Conservation (phyloP, 31 red algal species). For the Odonthalia washingtoniensis region DNA sequence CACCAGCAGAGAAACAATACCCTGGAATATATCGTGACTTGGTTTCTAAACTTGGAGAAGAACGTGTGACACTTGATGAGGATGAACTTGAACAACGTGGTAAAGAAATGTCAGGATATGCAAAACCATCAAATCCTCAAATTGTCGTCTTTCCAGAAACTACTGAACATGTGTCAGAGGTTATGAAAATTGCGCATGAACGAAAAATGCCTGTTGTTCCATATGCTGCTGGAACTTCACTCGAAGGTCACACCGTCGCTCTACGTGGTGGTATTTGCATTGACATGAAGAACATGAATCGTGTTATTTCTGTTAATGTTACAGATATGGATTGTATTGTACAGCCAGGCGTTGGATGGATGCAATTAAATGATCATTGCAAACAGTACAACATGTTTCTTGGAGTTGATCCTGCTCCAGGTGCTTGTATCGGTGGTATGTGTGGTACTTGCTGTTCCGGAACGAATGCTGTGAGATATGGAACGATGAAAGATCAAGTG, state of each 20-base stretch:
- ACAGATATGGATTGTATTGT: conserved; percentile 92
- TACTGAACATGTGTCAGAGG: conserved; percentile 75
- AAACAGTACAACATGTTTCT: conserved; percentile 84
- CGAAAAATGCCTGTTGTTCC: conserved; percentile 87
- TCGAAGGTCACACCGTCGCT: conserved; percentile 91
- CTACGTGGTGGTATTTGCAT: conserved; percentile 80
- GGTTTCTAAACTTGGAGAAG: conserved; percentile 56
- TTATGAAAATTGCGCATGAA: conserved; percentile 67
- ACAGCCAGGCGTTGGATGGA: conserved; percentile 92
- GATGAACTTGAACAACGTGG: conserved; percentile 83
- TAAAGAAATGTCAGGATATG: conserved; percentile 82
- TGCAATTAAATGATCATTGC: conserved; percentile 87
- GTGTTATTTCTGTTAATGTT: conserved; percentile 78
- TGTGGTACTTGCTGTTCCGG: conserved; percentile 92
- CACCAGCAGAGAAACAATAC: conserved; percentile 58
- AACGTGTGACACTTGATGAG: conserved; percentile 64
- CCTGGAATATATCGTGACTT: conserved; percentile 71
- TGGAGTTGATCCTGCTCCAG: conserved; percentile 91
- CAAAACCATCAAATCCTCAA: conserved; percentile 80
- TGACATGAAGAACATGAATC: conserved; percentile 78
- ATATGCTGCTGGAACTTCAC: conserved; percentile 83
- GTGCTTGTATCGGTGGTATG: conserved; percentile 97
- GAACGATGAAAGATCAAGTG: conserved; percentile 98
- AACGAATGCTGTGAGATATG: conserved; percentile 94
- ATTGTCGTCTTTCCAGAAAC: conserved; percentile 83